Base-by-base conservation (phyloP, 1,284 basidiomycete species). In the Ceratobasidium sp. region DNA sequence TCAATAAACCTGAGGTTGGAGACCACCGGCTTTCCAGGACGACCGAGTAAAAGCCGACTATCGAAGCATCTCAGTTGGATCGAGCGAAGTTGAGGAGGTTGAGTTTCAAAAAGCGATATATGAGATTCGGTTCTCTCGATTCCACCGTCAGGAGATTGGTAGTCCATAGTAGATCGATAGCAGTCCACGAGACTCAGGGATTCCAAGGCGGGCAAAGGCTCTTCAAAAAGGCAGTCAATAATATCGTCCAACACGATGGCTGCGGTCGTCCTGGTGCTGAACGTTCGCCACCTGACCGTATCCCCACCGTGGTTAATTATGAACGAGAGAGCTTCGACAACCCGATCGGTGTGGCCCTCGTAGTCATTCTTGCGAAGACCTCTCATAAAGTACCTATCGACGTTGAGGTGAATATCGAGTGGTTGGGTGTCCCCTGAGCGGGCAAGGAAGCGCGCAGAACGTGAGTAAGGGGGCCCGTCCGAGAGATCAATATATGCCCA, bases 401-500 rank as follows among this genome's bases (percentile, higher is more conserved):
- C 22, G 43, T 64, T 64, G 61, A 44, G 61, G 43, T 44, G 22
- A 4, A 64, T 64, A 22, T 64, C 61, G 2, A 64, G 40, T 22
- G 40, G 61, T 34, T 64, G 61, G 17, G 40, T n/a, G 34, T 64
- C 61, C 9, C 40, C 61, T 43, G 61, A 44, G 7, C 17, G 61
- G 5, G 61, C 40, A 19, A 64, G 37, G n/a, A 43, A 22, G 40
- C 61, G 61, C 37, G 37, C 37, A 43, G 61, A 43, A n/a, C 61
- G 61, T 0, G 40, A 17, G n/a, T 64, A 43, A 64, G 61, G 61
- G 11, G 34, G 17, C 22, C 61, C 61, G 43, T 64, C 61, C 15
- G 40, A 64, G 34, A 64, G 40, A 13, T 64, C 40, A 22, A 64
- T 64, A 25, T 64, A 64, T 64, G 61, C 61, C 61, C 61, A 64